Evolutionary conservation across 1,284 basidiomycete species (phyloP), one percentile per base, ranked within the genome.

Genomic region (Microbotryomycetes sp.): DNA sequence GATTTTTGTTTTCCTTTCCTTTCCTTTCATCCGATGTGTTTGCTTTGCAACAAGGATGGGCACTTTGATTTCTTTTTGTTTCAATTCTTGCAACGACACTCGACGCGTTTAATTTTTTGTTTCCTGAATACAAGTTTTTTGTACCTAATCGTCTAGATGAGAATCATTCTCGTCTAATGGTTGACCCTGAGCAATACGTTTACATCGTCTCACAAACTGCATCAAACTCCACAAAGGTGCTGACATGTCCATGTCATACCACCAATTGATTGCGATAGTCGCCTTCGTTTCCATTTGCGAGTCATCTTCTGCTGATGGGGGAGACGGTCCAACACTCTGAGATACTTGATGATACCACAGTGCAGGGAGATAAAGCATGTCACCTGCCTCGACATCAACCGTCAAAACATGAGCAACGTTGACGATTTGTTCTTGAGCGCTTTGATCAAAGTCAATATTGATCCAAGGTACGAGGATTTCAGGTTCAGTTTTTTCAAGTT

Each of bases 321-420:
- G 31, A 2, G 52, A 32, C n/a, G 32, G 26, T 58, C 68, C 77
- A 69, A 82, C 76, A 16, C 23, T 79, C 81, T 63, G 83, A 77
- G 75, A 89, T 82, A 94, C 90, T 72, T 87, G 82, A 74, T 94
- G 92, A 85, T 87, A 94, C 92, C 92, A 94, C 0, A 88, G 86
- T 2, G 86, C 83, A 22, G 91, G 92, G 28, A 94, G 81, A 75
- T 90, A 93, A n/a, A 94, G 76, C 1, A 86, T 85, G 67, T 93
- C 86, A 2, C 92, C 90, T 19, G 82, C 81, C 6, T 77, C 69
- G 5, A 94, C 73, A 0, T 81, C 83, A 25, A 92, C 80, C 4
- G 80, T 77, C 49, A 91, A 80, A 0, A 88, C 84, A 57, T 82
- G 81, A 0, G 84, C 81, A 31, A 80, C 80, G 6, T 53, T 42